phyloP scores from a whole-genome alignment of 179 eudicot genomes.

The Silene noctiflora region DNA sequence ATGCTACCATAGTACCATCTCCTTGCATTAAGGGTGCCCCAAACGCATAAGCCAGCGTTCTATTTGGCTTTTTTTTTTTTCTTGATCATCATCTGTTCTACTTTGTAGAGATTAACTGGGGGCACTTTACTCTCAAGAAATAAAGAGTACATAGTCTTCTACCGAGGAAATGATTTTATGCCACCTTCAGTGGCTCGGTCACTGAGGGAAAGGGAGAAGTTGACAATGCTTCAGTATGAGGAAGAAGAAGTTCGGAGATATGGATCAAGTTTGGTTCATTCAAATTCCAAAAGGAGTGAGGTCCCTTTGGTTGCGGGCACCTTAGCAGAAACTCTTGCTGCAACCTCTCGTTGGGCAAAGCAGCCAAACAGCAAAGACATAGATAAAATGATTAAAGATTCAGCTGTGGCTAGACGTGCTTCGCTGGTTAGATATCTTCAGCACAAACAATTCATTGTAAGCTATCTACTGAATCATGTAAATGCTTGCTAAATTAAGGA shows the following conservation, averaged over 20 bases:
- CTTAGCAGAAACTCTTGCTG: conserved; percentile 85
- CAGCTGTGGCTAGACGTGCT: conserved; percentile 69
- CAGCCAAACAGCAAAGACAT: conserved; percentile 49
- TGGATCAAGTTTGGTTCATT: conserved; percentile 37
- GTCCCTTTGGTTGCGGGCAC: conserved; percentile 82
- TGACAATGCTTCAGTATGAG: conserved; percentile 47
- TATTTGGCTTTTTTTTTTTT: conserved; percentile 3
- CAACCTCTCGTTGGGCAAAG: conserved; percentile 78
- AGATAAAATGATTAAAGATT: conserved; percentile 72
- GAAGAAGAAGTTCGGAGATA: conserved; percentile 67
- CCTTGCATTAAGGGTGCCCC: neutral
- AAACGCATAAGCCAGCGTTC: neutral
- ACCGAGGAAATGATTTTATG: conserved; percentile 92
- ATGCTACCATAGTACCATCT: neutral
- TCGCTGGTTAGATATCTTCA: conserved; percentile 68
- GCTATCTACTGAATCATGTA: conserved; percentile 24
- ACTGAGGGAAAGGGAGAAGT: conserved; percentile 59
- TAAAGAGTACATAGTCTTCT: conserved; percentile 88
- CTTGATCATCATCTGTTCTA: conserved; percentile 13
- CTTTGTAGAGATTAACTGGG: conserved; percentile 75
- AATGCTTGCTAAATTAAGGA: neutral
- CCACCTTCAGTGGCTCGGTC: conserved; percentile 63
- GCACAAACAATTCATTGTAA: conserved; percentile 64
- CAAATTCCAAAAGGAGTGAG: conserved; percentile 34
- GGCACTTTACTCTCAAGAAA: conserved; percentile 85